Evolutionary conservation across 129 eudicot genomes (phyloP).

Genomic region (Flaveria robusta): DNA sequence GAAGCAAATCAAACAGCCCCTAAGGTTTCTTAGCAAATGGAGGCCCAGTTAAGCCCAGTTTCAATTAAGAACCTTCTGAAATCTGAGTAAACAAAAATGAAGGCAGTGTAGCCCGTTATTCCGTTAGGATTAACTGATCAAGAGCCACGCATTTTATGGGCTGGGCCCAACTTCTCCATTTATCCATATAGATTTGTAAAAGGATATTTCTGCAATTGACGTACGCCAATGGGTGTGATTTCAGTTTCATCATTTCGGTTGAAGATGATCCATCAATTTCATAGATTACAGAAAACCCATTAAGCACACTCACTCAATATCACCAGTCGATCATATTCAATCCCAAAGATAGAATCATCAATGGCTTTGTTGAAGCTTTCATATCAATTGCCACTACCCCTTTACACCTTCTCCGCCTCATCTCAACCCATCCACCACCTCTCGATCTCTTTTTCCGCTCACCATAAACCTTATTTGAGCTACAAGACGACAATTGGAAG

Average conservation of each 20-base stretch:
- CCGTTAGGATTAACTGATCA: no score
- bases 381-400: conserved; percentile 38
- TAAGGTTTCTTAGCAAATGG: no score
- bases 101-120: background rate
- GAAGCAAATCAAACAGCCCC: no score
- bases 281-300: conserved; percentile 4
- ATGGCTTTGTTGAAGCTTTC: conserved; percentile 48
- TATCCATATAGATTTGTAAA: background rate
- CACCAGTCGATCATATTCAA: background rate
- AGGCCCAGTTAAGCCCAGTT: no score
- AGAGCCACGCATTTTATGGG: background rate
- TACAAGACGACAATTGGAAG: conserved; percentile 20
- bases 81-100: background rate
- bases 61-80: no score
- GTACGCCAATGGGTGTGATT: conserved; percentile 15
- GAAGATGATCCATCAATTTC: conserved; percentile 28
- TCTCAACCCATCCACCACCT: conserved; percentile 29
- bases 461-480: conserved; percentile 19
- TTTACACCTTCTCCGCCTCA: conserved; percentile 27
- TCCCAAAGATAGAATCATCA: background rate
- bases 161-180: background rate
- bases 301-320: background rate
- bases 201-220: conserved; percentile 6
- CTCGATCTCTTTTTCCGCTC: conserved; percentile 28
- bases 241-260: conserved; percentile 3